Evolutionary conservation across 345 rosid genomes (phyloP), one percentile per base, ranked within the genome.

Genomic region (Bretschneidera sinensis): DNA sequence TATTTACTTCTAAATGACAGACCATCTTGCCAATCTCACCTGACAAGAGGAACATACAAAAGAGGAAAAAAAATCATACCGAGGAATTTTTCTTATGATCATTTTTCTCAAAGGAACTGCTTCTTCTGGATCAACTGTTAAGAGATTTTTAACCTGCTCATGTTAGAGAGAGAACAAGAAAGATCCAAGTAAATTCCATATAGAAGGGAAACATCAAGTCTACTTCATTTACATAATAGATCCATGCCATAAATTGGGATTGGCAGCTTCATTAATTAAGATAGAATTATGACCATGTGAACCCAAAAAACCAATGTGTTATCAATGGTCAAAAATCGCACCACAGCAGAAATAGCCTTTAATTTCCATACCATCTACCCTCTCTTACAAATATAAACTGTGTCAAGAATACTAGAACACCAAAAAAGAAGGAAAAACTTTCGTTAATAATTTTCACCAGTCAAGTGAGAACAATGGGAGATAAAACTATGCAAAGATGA

Each of bases 81-180:
- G 80, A 1, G 98, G 97, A 61, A 92, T 92, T 81, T 84, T 92
- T 76, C 98, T 76, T 68, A 92, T 79, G 70, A 66, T 73, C 91
- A 89, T 89, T 80, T 78, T 92, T 68, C 94, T 81, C 49, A 92
- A 47, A 35, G 96, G 90, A 71, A 87, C 92, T 17, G 85, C 80
- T 58, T 76, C 84, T 55, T 78, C 74, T 33, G 79, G 81, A 83
- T 89, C 87, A 69, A 92, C 92, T 33, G 89, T 64, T 66, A 89
- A 74, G n/a, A 92, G 94, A 76, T 85, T 92, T 71, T 92, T 89
- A 48, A 85, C 86, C 97, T 92, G 80, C 68, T 75, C 16, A 28
- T 28, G 33, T 39, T 39, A 39, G 4, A 39, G 16, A 39, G 1
- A 39, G 1, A 39, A 13, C 15, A 31, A 31, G 6, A n/a, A 1